Percentiles rank a stretch among this genome's conserved stretches.
Conservation (phyloP, 805 yeast species). For the Lachancea fermentati region DNA sequence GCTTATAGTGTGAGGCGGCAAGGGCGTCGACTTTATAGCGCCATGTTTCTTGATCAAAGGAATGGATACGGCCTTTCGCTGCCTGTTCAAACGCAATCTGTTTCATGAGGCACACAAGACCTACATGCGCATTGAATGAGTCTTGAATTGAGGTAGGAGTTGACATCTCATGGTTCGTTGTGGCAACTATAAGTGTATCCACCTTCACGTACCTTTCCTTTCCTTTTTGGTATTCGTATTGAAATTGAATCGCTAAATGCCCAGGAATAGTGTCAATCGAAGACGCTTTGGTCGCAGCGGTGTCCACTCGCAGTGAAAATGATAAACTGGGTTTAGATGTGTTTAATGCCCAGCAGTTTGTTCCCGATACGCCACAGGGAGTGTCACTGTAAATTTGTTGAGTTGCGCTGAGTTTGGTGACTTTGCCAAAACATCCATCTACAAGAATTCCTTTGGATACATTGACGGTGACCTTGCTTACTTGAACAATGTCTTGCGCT, state of each 20-base stretch:
- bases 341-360: constrained; percentile 11
- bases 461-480: constrained; percentile 4
- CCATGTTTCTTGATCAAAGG: constrained; percentile 7
- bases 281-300: constrained; percentile 10
- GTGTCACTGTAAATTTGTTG: constrained; percentile 13
- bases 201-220: constrained; percentile 6
- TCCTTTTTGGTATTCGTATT: constrained; percentile 4
- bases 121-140: constrained; percentile 6
- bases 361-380: constrained; percentile 12
- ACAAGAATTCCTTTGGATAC: constrained; percentile 7
- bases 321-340: constrained; percentile 5
- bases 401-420: constrained; percentile 3
- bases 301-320: constrained; percentile 11
- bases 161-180: constrained; percentile 7
- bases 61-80: constrained; percentile 3
- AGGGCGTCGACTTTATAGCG: constrained; percentile 9
- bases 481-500: background rate
- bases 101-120: constrained; percentile 13
- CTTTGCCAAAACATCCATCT: constrained; percentile 12
- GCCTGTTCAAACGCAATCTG: constrained; percentile 9
- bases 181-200: constrained; percentile 10
- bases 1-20: constrained; percentile 6
- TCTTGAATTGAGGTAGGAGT: constrained; percentile 3
- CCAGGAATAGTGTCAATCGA: constrained; percentile 12
- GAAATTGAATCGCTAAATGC: constrained; percentile 11